These are phyloP conservation scores for Aureobasidium uvarum DNA, from an alignment of 2,329 filamentous ascomycete species.

Conservation along the genomic window DNA sequence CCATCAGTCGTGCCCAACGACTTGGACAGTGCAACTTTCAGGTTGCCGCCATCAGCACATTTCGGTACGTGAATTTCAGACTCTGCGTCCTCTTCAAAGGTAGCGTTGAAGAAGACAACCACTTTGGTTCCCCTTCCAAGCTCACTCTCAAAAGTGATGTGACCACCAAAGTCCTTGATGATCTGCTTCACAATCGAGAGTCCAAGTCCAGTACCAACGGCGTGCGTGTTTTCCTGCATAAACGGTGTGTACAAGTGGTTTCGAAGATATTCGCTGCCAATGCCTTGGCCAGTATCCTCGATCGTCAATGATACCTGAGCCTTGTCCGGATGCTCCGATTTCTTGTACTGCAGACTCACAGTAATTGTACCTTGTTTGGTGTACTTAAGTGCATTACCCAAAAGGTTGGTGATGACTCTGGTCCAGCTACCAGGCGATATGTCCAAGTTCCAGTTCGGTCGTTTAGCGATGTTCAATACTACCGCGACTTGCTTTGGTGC, in stretches of 20 bases:
- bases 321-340: not conserved
- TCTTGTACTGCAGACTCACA: constrained; percentile 29
- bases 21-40: constrained; percentile 12
- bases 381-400: constrained; percentile 51
- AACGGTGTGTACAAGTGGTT: constrained; percentile 39
- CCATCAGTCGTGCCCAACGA: constrained; percentile 8
- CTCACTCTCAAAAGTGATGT: constrained; percentile 35
- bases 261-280: constrained; percentile 36
- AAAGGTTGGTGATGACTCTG: constrained; percentile 50
- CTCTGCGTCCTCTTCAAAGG: constrained; percentile 7
- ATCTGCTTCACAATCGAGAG: constrained; percentile 39
- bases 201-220: constrained; percentile 40
- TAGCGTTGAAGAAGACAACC: not conserved
- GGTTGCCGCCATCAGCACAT: not conserved
- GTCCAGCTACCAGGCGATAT: constrained; percentile 48
- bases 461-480: constrained; percentile 42
- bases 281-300: constrained; percentile 39
- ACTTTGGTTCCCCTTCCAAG: constrained; percentile 33
- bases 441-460: constrained; percentile 43
- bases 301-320: constrained; percentile 27
- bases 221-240: constrained; percentile 38
- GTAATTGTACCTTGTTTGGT: constrained; percentile 42
- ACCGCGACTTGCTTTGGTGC: constrained; percentile 37
- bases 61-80: not conserved
- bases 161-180: constrained; percentile 33